Evolutionary conservation across 257 asterid genomes (phyloP).

Genomic region (Orobanche coerulescens): DNA sequence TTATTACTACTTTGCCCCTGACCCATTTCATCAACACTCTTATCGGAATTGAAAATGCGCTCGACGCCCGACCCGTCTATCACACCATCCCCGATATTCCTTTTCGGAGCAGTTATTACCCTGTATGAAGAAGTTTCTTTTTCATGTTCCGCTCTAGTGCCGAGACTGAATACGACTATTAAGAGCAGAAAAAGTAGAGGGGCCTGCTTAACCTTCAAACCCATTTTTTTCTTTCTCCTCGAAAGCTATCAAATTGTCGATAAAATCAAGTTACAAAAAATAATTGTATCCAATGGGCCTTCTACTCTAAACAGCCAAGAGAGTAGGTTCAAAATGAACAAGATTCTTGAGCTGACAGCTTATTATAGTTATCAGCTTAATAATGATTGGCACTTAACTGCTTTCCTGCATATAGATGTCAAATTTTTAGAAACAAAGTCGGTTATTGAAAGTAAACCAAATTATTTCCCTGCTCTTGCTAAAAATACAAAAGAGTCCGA

Average conservation of each 20-base stretch:
- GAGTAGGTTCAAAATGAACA: constrained; percentile 16
- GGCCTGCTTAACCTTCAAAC: constrained; percentile 30
- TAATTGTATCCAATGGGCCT: constrained; percentile 2
- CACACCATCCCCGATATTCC: constrained; percentile 49
- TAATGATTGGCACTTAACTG: constrained; percentile 6
- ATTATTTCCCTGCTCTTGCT: not conserved
- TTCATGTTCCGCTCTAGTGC: constrained; percentile 33
- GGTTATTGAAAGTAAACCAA: not conserved
- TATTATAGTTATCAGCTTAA: constrained; percentile 14
- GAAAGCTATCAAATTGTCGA: constrained; percentile 14
- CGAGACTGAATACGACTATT: constrained; percentile 27
- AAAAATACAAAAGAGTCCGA: not conserved
- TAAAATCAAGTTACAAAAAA: constrained; percentile 15
- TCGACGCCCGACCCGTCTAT: constrained; percentile 90
- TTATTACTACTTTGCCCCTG: constrained; percentile 40
- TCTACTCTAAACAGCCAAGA: constrained; percentile 13
- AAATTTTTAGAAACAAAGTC: not conserved
- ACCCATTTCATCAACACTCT: constrained; percentile 29
- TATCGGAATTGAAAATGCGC: constrained; percentile 38
- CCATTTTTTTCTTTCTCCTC: constrained; percentile 28
- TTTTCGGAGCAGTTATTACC: constrained; percentile 61
- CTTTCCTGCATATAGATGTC: constrained; percentile 9
- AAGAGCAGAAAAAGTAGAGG: constrained; percentile 39
- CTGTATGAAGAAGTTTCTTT: constrained; percentile 31
- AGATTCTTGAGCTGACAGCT: constrained; percentile 8